Conservation (phyloP, 257 asterid genomes). For the Solanum verrucosum region DNA sequence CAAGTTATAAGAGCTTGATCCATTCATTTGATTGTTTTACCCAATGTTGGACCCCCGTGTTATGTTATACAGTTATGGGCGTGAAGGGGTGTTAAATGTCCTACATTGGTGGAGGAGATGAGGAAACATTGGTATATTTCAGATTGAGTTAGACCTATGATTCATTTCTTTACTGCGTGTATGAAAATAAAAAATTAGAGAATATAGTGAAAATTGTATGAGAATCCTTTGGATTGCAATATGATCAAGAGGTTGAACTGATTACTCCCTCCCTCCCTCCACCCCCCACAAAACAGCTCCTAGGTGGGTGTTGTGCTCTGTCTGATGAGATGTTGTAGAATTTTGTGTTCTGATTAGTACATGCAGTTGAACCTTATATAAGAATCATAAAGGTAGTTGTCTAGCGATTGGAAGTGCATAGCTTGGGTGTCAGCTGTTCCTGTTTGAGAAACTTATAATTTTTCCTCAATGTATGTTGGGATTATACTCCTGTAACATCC, state of each 20-base stretch:
- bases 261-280: not conserved
- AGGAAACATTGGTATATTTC: not conserved
- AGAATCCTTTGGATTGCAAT: not conserved
- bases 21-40: not conserved
- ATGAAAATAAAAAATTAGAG: not conserved
- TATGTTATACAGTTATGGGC: not conserved
- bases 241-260: not conserved
- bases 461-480: not conserved
- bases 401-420: not conserved
- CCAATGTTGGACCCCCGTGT: not conserved
- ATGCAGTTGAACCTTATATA: not conserved
- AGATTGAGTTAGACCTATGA: not conserved
- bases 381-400: not conserved
- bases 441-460: not conserved
- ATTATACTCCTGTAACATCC: not conserved
- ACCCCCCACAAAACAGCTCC: not conserved
- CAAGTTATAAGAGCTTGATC: not conserved
- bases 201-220: not conserved
- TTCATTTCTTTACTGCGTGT: not conserved
- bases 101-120: not conserved
- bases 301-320: not conserved
- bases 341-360: not conserved
- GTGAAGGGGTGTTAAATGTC: not conserved
- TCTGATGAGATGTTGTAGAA: not conserved
- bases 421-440: not conserved